Evolutionary conservation across 1,139 yeast genomes (phyloP), one percentile per base, ranked within the genome.

Genomic region (Meyerozyma carpophila): DNA sequence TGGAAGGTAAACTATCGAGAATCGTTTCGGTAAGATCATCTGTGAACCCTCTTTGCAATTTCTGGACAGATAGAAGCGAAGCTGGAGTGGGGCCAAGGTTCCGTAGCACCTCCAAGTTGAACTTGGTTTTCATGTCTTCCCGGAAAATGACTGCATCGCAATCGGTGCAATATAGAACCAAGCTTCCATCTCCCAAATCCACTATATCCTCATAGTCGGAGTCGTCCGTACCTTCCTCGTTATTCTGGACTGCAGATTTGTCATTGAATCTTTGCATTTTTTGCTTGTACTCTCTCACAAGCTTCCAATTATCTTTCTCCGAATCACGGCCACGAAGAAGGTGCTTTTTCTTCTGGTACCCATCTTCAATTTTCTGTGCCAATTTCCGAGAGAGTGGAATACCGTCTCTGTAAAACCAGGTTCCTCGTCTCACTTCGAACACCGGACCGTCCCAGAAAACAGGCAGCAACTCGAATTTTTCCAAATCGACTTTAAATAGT

Each of bases 391-490:
- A 62, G 25, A 89, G 62, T 0, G 97, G 97, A 6, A 61, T 57
- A 3, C 84, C 82, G 43, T 77, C 78, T 5, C 76, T 61, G 41
- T 73, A 68, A 57, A 88, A 89, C 98, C 98, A 91, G 1, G 81
- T 62, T 0, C 96, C 96, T 42, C 98, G 66, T 32, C 96, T 71
- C 1, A 91, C 87, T 49, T 86, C 93, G 57, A 82, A 93, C 1
- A 71, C 66, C 0, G 97, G 95, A 1, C 98, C 98, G 3, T 81
- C 83, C 98, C 98, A 91, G 59, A 83, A 91, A 0, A 84, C 76
- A 0, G 98, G 95, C 1, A 66, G 52, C 52, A 91, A 61, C 43
- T 73, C 74, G 59, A 81, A 73, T 7, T 65, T 61, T 2, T 59
- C 51, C 26, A 91, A 50, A 55, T 88, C 79, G 2, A 90, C 96